Conservation (phyloP, 306 rosid genomes). For the Inga leiocalycina region DNA sequence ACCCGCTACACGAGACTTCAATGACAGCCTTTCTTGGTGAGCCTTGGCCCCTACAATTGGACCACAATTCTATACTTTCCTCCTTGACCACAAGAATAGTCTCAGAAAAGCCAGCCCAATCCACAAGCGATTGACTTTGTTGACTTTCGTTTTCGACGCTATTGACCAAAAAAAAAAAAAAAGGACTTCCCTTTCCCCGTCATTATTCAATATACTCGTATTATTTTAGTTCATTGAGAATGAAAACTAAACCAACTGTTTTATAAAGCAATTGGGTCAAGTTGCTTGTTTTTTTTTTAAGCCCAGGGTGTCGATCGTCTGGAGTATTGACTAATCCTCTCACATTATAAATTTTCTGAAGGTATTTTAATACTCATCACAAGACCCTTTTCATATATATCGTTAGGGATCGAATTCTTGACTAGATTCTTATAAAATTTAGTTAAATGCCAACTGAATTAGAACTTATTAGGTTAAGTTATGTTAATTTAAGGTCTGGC, state of each 20-base stretch:
- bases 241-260: background rate
- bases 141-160: background rate
- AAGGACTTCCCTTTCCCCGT: background rate
- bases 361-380: rapidly evolving
- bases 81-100: background rate
- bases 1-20: background rate
- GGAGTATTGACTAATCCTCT: no score
- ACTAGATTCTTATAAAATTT: no score
- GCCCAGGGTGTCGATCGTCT: rapidly evolving
- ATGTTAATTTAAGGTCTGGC: background rate
- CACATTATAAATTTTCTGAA: rapidly evolving
- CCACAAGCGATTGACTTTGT: background rate
- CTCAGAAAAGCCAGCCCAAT: background rate
- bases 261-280: background rate
- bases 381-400: rapidly evolving
- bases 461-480: background rate
- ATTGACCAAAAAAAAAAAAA: background rate
- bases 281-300: background rate
- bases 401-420: no score
- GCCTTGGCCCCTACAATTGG: background rate
- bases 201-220: background rate
- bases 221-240: background rate
- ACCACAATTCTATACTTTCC: background rate
- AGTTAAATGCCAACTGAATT: no score
- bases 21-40: background rate